A percentile compares a stretch with the other conserved stretches of the same genome.
Conservation (phyloP, 2,329 filamentous ascomycete species). For the Knufia petricola region DNA sequence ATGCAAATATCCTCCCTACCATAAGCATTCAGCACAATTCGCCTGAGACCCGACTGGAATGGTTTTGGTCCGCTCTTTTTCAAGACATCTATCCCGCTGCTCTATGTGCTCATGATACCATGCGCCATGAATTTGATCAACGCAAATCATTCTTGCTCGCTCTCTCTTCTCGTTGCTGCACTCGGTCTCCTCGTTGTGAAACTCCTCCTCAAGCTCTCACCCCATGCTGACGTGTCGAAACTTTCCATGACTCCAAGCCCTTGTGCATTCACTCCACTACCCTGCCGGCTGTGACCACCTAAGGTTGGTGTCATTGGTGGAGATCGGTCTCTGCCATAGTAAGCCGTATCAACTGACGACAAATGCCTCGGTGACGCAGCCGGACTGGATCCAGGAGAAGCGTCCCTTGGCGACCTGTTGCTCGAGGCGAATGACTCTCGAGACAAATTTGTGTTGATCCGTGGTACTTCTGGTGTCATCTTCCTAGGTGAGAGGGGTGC, state of each 20-base stretch:
- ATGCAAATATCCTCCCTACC: constrained; percentile 1
- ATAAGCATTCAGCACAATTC: too few relatives aligned
- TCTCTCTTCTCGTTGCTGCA: neutral
- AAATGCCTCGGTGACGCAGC: constrained; percentile 13
- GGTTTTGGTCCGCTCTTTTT: neutral
- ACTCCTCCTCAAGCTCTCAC: constrained; percentile 80
- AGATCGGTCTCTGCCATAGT: constrained; percentile 24
- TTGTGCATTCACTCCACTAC: constrained; percentile 54
- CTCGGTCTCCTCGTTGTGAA: constrained; percentile 54
- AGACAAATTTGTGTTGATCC: constrained; percentile 21
- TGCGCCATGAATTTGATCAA: neutral
- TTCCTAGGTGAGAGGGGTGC: constrained; percentile 14
- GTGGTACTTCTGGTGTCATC: constrained; percentile 15
- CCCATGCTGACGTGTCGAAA: constrained; percentile 83
- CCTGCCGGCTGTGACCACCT: constrained; percentile 45
- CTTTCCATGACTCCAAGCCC: constrained; percentile 78
- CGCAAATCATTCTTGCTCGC: constrained; percentile 3
- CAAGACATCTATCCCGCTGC: neutral
- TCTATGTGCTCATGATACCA: neutral
- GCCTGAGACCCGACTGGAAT: neutral
- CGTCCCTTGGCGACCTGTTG: constrained; percentile 19
- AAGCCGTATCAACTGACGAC: constrained; percentile 25
- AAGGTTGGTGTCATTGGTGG: constrained; percentile 26
- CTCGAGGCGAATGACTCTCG: constrained; percentile 16
- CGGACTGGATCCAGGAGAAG: constrained; percentile 20